Base-by-base conservation (phyloP, 1,284 basidiomycete genomes). In the Kwoniella shivajii region DNA sequence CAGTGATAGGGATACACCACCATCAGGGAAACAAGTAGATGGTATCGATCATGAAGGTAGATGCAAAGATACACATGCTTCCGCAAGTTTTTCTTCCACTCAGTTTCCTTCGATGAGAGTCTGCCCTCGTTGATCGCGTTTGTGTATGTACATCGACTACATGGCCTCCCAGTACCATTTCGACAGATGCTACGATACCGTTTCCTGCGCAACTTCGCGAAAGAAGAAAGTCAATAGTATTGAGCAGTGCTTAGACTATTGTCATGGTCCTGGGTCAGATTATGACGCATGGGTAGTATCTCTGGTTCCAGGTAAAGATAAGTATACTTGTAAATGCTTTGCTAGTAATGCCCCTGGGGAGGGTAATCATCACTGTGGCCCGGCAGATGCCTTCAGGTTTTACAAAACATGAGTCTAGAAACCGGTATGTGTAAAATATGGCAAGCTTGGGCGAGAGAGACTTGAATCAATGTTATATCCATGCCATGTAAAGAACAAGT, bases 221-320 rank as follows among this genome's bases (percentile, higher is more conserved):
- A 52, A 52, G 41, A 43, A 43, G 14, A 13, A 26, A 34, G 39
- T 43, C 3, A 42, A 18, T 2, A 34, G n/a, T 34, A 41, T 43
- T 22, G 50, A 52, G 36, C 10, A 43, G 20, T 52, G 50, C 36
- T 44, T 52, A 11, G 50, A 52, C 27, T 52, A 43, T 31, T 52
- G 39, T 31, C 39, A 52, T 34, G 50, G 41, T 6, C 20, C 18
- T 16, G 50, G 50, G 9, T 9, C 6, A 13, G 50, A 52, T 27
- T 31, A 42, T 18, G 50, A 52, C 27, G 36, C 30, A 24, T 52
- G 50, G 50, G 50, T 52, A 9, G 41, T 52, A 18, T 43, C 41
- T 6, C 6, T 52, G 13, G 29, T 44, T 13, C 50, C 41, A 6
- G n/a, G 33, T 26, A 22, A 14, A 16, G 36, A 33, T 16, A 43